phyloP scores from a whole-genome alignment of 805 yeast genomes.

The Kazachstania bromeliacearum region DNA sequence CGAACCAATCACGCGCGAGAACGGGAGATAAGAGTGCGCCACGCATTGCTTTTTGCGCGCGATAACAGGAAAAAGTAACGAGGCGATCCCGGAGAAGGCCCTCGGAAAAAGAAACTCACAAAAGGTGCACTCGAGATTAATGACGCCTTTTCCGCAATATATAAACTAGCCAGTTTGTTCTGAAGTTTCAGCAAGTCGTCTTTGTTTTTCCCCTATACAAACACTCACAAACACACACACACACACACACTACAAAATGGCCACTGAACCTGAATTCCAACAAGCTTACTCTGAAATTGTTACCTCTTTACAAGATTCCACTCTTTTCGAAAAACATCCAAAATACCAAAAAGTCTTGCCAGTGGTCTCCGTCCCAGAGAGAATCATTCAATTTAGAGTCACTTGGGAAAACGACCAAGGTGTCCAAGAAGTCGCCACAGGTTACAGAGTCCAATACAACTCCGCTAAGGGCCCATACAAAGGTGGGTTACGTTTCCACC shows the following conservation, averaged over 20 bases:
- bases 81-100: background rate
- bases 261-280: constrained; percentile 91
- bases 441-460: constrained; percentile 97
- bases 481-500: constrained; percentile 98
- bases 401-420: constrained; percentile 96
- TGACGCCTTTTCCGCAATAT: background rate
- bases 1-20: background rate
- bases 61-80: background rate
- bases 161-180: background rate
- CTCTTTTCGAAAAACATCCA: constrained; percentile 82
- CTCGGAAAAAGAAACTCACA: background rate
- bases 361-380: constrained; percentile 89
- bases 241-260: constrained; percentile 2
- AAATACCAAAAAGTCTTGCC: constrained; percentile 81
- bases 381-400: constrained; percentile 94
- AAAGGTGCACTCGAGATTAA: background rate
- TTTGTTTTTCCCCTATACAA: background rate
- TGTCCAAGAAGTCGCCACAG: constrained; percentile 85
- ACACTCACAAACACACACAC: background rate
- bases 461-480: constrained; percentile 98
- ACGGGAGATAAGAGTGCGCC: background rate
- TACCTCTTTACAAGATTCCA: constrained; percentile 82
- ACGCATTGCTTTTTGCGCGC: background rate
- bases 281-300: constrained; percentile 95
- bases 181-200: no score